Evolutionary conservation across 106 monocot species (phyloP), one percentile per base, ranked within the genome.

Genomic region (Alisma plantagoaquatica): DNA sequence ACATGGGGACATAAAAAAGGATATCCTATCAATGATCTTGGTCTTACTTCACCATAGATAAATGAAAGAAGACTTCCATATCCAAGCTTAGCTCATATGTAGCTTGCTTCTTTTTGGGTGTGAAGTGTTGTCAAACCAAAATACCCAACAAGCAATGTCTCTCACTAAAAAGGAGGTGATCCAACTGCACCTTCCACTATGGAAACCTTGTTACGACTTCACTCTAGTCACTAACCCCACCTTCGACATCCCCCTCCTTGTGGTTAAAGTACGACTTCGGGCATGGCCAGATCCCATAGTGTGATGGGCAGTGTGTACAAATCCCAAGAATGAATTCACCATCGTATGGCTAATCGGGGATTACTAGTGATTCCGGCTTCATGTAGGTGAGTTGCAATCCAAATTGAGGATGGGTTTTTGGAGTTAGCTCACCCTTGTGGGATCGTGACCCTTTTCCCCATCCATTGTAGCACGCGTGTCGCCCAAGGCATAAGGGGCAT

Each of bases 131-230:
- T 38, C 18, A 27, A 23, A 49, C 16, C 22, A 17, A 49, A 49
- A 49, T 49, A 49, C 48, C 48, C n/a, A 17, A 49, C 48, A 49
- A 49, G 48, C 16, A 49, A 8, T 49, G 11, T 26, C 23, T 52
- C 51, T 25, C 23, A 7, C 3, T 7, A 52, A 52, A 29, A 38
- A 38, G 35, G 35, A 38, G 51, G 51, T 52, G 51, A 52, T 52
- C 51, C 28, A 52, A 25, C 33, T 17, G 20, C 55, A 56, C 55
- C 55, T 56, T 56, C 29, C 16, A 29, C 3, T 31, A 56, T 21
- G 55, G 33, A 28, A 31, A 56, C 55, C 29, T 56, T 56, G 55
- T 56, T 56, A 56, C 31, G 21, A 29, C 55, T 56, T 56, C 55
- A 31, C 55, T 38, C 35, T 14, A 38, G 35, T 38, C 6, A 7